Evolutionary conservation across 768 basidiomycete genomes (phyloP).

Genomic region (Serendipita vermifera): DNA sequence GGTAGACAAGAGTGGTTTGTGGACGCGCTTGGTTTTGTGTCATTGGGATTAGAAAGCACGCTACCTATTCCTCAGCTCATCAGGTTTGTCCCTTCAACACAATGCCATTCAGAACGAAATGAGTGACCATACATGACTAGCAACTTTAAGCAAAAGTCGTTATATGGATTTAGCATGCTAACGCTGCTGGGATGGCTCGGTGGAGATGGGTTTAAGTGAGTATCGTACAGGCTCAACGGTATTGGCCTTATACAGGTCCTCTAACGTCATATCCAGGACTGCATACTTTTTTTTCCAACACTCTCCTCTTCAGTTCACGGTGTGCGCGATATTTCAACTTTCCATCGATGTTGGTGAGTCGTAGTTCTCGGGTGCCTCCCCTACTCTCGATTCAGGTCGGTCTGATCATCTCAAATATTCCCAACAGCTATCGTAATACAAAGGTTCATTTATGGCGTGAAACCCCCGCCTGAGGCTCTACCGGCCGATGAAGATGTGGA

Average conservation of each 20-base stretch:
- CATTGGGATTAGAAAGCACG: slow-evolving; percentile 72
- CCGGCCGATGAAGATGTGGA: slow-evolving; percentile 47
- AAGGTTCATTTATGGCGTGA: slow-evolving; percentile 59
- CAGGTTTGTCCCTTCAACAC: slow-evolving; percentile 32
- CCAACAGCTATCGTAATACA: slow-evolving; percentile 54
- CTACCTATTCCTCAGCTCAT: slow-evolving; percentile 76
- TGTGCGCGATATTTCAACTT: slow-evolving; percentile 72
- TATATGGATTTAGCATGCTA: slow-evolving; percentile 75
- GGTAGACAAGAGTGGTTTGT: slow-evolving; percentile 49
- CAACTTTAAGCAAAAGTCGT: slow-evolving; percentile 62
- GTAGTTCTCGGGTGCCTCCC: background rate
- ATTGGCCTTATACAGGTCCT: background rate
- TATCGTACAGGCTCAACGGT: slow-evolving; percentile 11
- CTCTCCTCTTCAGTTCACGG: slow-evolving; percentile 68
- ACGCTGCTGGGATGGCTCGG: slow-evolving; percentile 74
- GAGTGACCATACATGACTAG: slow-evolving; percentile 26
- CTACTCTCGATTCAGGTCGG: slow-evolving; percentile 14
- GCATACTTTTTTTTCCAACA: slow-evolving; percentile 65
- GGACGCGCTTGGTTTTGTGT: slow-evolving; percentile 54
- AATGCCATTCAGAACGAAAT: background rate
- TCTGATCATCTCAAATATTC: background rate
- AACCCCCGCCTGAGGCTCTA: slow-evolving; percentile 41
- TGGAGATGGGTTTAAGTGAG: slow-evolving; percentile 76
- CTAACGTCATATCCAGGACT: slow-evolving; percentile 33
- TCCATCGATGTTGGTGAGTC: slow-evolving; percentile 61